Evolutionary conservation across 2,329 filamentous ascomycete species (phyloP), one percentile per base, ranked within the genome.

Genomic region (Ophiostoma ips): DNA sequence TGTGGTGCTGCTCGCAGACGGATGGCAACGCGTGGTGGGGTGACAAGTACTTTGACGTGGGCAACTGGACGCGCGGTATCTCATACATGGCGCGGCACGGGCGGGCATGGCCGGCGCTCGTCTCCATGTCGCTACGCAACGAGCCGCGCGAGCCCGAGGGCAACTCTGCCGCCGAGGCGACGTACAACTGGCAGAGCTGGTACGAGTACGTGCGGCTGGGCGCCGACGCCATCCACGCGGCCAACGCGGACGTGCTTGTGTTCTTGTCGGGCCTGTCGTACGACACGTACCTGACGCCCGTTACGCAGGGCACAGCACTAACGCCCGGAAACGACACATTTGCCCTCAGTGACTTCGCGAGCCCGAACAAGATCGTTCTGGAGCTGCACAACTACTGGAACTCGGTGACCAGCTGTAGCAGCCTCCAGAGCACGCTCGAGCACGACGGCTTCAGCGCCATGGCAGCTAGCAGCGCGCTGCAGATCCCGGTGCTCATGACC

Each of bases 21-120:
- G 77, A 81, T 48, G 75, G 74, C 3, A 81, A 81, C 58, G 63
- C 68, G 21, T 81, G 76, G 76, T 80, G 76, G 63, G 75, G 77
- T 11, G 79, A 83, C 58, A 69, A 62, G 0, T 69, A 79, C 57
- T 84, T 81, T 55, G 61, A 74, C 51, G 66, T 72, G 0, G 62
- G 66, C 1, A 81, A 80, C 37, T 84, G 80, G 80, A 66, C 71
- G 6, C 67, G 79, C 9, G 80, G 79, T 0, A 64, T 77, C 19
- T 61, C 63, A 0, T 83, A 74, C 58, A 82, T 84, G 74, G 73
- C 77, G 0, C 60, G 68, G 2, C 77, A 81, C 55, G 69, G 63
- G n/a, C 67, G 69, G 53, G 59, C 60, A 3, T 76, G 72, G 73
- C 59, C 67, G 0, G 67, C 65, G 15, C 59, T 76, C 15, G 65